A percentile compares a stretch with the other conserved stretches of the same genome.
These are phyloP conservation scores for Monosporozyma yasuniensis DNA, from an alignment of 805 yeast genomes.

Conservation along the genomic window DNA sequence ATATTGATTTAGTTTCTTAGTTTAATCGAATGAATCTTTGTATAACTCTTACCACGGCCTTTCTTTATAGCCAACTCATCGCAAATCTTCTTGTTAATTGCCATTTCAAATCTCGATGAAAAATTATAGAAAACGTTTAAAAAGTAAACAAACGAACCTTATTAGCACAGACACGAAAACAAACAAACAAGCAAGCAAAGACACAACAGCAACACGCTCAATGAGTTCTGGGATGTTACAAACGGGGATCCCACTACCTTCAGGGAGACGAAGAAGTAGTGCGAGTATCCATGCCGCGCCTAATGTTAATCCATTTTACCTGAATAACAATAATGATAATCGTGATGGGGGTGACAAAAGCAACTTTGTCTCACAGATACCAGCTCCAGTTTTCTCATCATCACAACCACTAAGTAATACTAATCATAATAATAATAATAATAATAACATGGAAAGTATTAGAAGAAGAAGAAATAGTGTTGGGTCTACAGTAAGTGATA, in stretches of 20 bases:
- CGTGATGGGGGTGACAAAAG: neutral
- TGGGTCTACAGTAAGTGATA: conserved; percentile 6
- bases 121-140: neutral
- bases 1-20: conserved; percentile 4
- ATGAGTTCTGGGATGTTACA: conserved; percentile 1
- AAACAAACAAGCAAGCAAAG: neutral
- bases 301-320: neutral
- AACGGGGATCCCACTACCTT: neutral
- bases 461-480: conserved; percentile 18
- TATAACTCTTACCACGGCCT: neutral
- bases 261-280: neutral
- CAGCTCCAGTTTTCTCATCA: conserved; percentile 3
- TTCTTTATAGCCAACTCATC: neutral
- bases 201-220: neutral
- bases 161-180: neutral
- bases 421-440: neutral
- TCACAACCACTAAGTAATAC: neutral
- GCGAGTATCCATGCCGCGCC: neutral
- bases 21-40: neutral
- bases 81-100: neutral
- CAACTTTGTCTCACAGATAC: conserved; percentile 5
- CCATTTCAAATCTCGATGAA: neutral
- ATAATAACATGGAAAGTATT: neutral
- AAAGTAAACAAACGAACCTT: neutral
- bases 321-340: neutral